Evolutionary conservation across 768 basidiomycete genomes (phyloP).

Genomic region (Boletus reticulatus): DNA sequence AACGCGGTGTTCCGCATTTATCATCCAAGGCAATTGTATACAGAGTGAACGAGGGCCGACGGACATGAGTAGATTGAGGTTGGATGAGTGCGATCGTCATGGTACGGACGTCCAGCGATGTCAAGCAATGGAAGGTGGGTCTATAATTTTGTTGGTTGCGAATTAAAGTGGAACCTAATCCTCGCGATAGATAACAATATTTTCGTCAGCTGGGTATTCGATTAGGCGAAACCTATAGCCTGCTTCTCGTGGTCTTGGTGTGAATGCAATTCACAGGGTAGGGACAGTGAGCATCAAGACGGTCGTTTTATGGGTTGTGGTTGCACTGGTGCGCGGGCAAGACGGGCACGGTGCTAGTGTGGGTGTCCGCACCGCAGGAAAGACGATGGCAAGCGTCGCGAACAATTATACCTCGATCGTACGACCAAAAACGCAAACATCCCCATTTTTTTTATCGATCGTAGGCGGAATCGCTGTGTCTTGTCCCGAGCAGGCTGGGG

Average conservation of each 20-base stretch:
- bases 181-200: background rate
- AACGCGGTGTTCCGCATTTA: background rate
- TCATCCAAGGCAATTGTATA: background rate
- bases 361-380: constrained; percentile 1
- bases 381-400: background rate
- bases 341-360: constrained; percentile 2
- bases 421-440: background rate
- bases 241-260: background rate
- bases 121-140: constrained; percentile 4
- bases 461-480: background rate
- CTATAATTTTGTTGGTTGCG: constrained; percentile 2
- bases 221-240: background rate
- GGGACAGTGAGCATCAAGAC: background rate
- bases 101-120: background rate
- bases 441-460: constrained; percentile 1
- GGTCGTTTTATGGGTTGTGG: constrained; percentile 1
- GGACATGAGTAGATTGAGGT: background rate
- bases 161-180: background rate
- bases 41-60: constrained; percentile 3
- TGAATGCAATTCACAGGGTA: constrained; percentile 2
- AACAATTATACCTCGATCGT: constrained; percentile 1
- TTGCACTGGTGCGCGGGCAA: constrained; percentile 16
- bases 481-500: background rate
- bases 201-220: background rate
- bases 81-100: constrained; percentile 16